A percentile compares a stretch with the other conserved stretches of the same genome.
Conservation (phyloP, 1,284 basidiomycete genomes). For the Microbotryum saponariae region DNA sequence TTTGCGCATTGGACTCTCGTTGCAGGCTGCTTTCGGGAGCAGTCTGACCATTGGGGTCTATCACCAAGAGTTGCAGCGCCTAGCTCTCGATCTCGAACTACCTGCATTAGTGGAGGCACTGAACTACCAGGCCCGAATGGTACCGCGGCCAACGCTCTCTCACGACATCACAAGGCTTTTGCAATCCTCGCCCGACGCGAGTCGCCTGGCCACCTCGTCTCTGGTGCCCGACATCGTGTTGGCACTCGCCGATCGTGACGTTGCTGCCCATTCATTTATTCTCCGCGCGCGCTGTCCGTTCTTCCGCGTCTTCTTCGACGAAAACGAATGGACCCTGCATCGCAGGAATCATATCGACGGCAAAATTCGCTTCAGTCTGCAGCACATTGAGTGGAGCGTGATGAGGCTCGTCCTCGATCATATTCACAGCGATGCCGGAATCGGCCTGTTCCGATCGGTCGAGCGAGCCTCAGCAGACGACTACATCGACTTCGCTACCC, state of each 20-base stretch:
- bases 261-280: constrained; percentile 65
- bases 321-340: constrained; percentile 67
- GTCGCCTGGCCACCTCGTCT: neutral
- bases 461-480: constrained; percentile 65
- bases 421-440: constrained; percentile 67
- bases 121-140: constrained; percentile 34
- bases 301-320: constrained; percentile 78
- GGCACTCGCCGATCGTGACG: constrained; percentile 59
- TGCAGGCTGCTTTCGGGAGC: constrained; percentile 35
- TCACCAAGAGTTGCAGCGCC: constrained; percentile 48
- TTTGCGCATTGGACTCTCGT: constrained; percentile 53
- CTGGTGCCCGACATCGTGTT: constrained; percentile 65
- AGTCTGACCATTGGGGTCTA: too few species aligned
- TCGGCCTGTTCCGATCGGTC: constrained; percentile 62
- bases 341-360: constrained; percentile 54
- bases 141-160: constrained; percentile 47
- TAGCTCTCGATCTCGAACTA: constrained; percentile 51
- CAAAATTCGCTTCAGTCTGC: constrained; percentile 57
- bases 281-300: constrained; percentile 76
- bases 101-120: constrained; percentile 23
- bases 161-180: constrained; percentile 51
- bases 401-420: constrained; percentile 71
- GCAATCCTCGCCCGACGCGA: constrained; percentile 27
- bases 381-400: constrained; percentile 64
- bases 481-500: constrained; percentile 77